Percentiles rank a stretch among this genome's conserved stretches.
These are phyloP conservation scores for Cryptosporidium sp. DNA, from an alignment of 169 alveolate species.

Conservation along the genomic window DNA sequence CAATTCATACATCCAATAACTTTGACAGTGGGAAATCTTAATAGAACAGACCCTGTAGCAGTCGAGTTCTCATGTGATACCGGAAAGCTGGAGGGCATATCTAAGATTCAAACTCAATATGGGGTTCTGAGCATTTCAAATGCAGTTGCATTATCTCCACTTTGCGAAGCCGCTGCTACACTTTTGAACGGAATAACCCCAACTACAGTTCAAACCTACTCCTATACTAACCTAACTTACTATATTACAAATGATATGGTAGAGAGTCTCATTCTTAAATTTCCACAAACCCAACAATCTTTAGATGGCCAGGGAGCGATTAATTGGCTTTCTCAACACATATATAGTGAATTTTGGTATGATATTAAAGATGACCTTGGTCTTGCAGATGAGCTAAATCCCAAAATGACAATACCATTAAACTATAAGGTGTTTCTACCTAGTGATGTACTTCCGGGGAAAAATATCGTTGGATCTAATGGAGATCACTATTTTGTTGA, in stretches of 20 bases:
- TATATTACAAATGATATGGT: slow-evolving; percentile 56
- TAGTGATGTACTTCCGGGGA: slow-evolving; percentile 45
- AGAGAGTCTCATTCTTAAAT: slow-evolving; percentile 7
- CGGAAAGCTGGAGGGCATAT: slow-evolving; percentile 5
- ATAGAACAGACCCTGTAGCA: slow-evolving; percentile 41
- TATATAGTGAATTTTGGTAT: slow-evolving; percentile 68
- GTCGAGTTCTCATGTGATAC: slow-evolving; percentile 63
- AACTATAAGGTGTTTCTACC: slow-evolving; percentile 57
- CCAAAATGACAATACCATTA: slow-evolving; percentile 46
- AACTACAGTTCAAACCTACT: slow-evolving; percentile 43
- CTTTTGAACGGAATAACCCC: slow-evolving; percentile 44
- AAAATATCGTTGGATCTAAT: slow-evolving; percentile 34
- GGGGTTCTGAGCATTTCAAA: slow-evolving; percentile 41
- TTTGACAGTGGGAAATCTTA: slow-evolving; percentile 44
- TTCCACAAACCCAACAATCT: slow-evolving; percentile 26
- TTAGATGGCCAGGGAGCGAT: slow-evolving; percentile 7
- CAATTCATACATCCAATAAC: slow-evolving; percentile 62
- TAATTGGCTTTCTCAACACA: slow-evolving; percentile 62
- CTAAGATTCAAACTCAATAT: slow-evolving; percentile 47
- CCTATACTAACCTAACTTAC: slow-evolving; percentile 66
- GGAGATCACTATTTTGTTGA: slow-evolving; percentile 55
- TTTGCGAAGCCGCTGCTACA: slow-evolving; percentile 38
- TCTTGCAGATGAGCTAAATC: background rate
- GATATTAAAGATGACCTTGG: slow-evolving; percentile 31
- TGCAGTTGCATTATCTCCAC: slow-evolving; percentile 31